These are phyloP conservation scores for Aspergillus panamensis DNA, from an alignment of 495 filamentous ascomycete genomes.

Conservation along the genomic window DNA sequence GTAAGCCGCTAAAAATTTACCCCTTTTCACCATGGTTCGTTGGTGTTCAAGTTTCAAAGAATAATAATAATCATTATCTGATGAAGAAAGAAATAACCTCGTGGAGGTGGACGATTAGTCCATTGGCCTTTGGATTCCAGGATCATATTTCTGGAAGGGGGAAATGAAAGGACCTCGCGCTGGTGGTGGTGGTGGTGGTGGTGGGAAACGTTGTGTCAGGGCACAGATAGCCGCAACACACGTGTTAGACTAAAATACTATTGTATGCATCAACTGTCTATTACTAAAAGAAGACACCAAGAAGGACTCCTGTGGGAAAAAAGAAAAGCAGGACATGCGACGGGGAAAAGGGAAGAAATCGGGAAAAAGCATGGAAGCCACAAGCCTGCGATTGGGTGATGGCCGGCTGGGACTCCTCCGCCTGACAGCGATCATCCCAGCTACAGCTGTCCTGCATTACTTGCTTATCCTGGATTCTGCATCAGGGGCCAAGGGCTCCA, in stretches of 20 bases:
- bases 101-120: too few species aligned
- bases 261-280: slow-evolving; percentile 3
- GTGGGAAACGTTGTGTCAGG: background rate
- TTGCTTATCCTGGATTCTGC: background rate
- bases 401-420: background rate
- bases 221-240: background rate
- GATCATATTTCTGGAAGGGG: too few species aligned
- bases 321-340: background rate
- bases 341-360: background rate
- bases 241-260: background rate
- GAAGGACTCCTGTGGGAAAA: background rate
- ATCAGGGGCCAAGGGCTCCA: background rate
- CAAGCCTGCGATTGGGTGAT: background rate
- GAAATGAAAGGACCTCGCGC: too few species aligned
- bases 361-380: background rate
- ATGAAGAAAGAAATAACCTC: too few species aligned
- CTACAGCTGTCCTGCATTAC: background rate
- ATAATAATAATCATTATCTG: too few species aligned
- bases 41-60: too few species aligned
- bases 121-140: too few species aligned
- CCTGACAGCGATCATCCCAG: slow-evolving; percentile 10
- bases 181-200: too few species aligned
- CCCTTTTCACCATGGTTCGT: background rate
- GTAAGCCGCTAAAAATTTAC: too few species aligned
- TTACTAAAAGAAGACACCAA: background rate